Evolutionary conservation across 129 eudicot genomes (phyloP).

Genomic region (Pseudognaphalium luteoalbum): DNA sequence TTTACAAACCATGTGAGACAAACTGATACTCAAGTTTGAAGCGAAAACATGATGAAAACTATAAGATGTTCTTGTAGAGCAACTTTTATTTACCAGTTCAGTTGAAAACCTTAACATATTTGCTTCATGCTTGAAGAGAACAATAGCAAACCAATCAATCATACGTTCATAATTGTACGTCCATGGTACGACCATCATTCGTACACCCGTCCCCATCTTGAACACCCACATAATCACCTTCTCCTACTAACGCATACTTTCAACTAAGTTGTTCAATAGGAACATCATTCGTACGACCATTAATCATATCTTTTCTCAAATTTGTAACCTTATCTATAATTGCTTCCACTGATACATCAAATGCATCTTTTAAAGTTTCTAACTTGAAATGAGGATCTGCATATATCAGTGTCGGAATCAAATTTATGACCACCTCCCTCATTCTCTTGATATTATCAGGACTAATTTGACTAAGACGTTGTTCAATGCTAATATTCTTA

Average conservation of each 20-base stretch:
- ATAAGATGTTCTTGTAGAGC: too few species aligned
- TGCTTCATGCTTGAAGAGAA: background rate
- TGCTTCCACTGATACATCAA: conserved; percentile 41
- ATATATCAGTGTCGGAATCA: conserved; percentile 25
- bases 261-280: conserved; percentile 39
- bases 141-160: background rate
- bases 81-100: too few species aligned
- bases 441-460: conserved; percentile 12
- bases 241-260: conserved; percentile 49
- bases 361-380: conserved; percentile 26
- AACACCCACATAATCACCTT: conserved; percentile 49
- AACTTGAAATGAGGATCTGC: conserved; percentile 21
- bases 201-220: conserved; percentile 61
- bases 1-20: too few species aligned
- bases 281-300: conserved; percentile 39
- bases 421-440: conserved; percentile 24
- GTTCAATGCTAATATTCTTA: conserved; percentile 3
- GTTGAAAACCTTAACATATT: background rate
- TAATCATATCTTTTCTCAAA: conserved; percentile 53
- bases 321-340: conserved; percentile 29
- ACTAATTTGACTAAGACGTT: conserved; percentile 8
- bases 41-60: too few species aligned
- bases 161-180: background rate
- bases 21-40: too few species aligned
- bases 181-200: background rate